These are phyloP conservation scores for Astragalus glycyphyllos DNA, from an alignment of 306 rosid genomes.

Conservation along the genomic window DNA sequence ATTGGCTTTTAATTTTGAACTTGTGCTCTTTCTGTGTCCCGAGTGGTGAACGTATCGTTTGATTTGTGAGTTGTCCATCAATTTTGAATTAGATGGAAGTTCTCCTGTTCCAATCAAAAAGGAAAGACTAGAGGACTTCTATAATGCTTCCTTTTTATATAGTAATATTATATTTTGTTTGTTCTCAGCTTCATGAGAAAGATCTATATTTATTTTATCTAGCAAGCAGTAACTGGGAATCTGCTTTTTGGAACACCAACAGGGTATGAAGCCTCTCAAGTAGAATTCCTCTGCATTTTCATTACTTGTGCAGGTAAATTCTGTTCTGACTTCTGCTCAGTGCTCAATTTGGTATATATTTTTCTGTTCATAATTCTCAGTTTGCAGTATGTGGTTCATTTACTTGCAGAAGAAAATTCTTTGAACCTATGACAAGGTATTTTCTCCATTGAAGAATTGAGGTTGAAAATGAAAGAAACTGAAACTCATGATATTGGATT, in stretches of 20 bases:
- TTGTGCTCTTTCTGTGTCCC: too few relatives aligned
- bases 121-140: not conserved
- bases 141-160: too few relatives aligned
- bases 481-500: not conserved
- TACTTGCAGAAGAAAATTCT: slow-evolving; percentile 38
- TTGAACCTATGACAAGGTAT: slow-evolving; percentile 5
- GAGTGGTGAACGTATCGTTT: too few relatives aligned
- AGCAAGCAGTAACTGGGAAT: slow-evolving; percentile 32
- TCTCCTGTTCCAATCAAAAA: slow-evolving; percentile 14
- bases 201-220: slow-evolving; percentile 34
- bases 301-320: slow-evolving; percentile 42
- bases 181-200: slow-evolving; percentile 43
- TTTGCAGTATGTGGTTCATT: slow-evolving; percentile 20
- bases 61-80: too few relatives aligned
- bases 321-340: slow-evolving; percentile 25
- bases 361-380: slow-evolving; percentile 26
- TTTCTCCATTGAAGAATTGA: slow-evolving; percentile 21
- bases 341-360: too few relatives aligned
- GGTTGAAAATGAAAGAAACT: slow-evolving; percentile 29
- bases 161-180: slow-evolving; percentile 36
- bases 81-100: slow-evolving; percentile 12
- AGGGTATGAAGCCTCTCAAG: slow-evolving; percentile 75
- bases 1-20: too few relatives aligned
- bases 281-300: slow-evolving; percentile 44
- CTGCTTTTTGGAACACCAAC: slow-evolving; percentile 37